These are phyloP conservation scores for Trypanosoma conorhini DNA, from an alignment of 208 protist genomes.

Conservation along the genomic window DNA sequence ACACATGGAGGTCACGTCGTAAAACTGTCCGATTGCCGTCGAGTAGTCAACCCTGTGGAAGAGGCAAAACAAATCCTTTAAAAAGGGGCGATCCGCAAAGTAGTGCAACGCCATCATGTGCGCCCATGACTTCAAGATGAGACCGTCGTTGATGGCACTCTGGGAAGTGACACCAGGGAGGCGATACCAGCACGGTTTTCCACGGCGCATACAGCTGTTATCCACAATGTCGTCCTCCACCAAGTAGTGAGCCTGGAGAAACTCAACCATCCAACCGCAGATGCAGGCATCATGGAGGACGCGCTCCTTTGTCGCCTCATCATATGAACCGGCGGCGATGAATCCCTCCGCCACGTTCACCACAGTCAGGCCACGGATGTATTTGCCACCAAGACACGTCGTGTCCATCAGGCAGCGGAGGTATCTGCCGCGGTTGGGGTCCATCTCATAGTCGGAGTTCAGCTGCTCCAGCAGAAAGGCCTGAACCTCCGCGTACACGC, in stretches of 20 bases:
- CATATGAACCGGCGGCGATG: slow-evolving; percentile 18
- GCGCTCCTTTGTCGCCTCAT: slow-evolving; percentile 35
- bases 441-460: slow-evolving; percentile 62
- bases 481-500: slow-evolving; percentile 82
- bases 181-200: slow-evolving; percentile 96
- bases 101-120: slow-evolving; percentile 93
- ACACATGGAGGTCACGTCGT: slow-evolving; percentile 94
- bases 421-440: slow-evolving; percentile 70
- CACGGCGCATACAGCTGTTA: slow-evolving; percentile 92
- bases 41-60: slow-evolving; percentile 93
- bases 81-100: slow-evolving; percentile 84
- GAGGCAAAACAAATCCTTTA: slow-evolving; percentile 88
- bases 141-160: slow-evolving; percentile 96
- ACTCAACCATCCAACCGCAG: slow-evolving; percentile 94
- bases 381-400: slow-evolving; percentile 89
- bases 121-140: slow-evolving; percentile 93
- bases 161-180: slow-evolving; percentile 87
- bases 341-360: slow-evolving; percentile 72
- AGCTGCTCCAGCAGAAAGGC: slow-evolving; percentile 54
- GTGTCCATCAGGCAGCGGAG: slow-evolving; percentile 84
- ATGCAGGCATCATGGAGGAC: slow-evolving; percentile 88
- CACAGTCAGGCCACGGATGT: slow-evolving; percentile 88
- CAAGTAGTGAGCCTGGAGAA: slow-evolving; percentile 97
- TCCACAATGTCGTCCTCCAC: slow-evolving; percentile 99
- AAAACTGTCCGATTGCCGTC: slow-evolving; percentile 96